Evolutionary conservation across 2,329 filamentous ascomycete genomes (phyloP).

Genomic region (Colletotrichum graminicola): DNA sequence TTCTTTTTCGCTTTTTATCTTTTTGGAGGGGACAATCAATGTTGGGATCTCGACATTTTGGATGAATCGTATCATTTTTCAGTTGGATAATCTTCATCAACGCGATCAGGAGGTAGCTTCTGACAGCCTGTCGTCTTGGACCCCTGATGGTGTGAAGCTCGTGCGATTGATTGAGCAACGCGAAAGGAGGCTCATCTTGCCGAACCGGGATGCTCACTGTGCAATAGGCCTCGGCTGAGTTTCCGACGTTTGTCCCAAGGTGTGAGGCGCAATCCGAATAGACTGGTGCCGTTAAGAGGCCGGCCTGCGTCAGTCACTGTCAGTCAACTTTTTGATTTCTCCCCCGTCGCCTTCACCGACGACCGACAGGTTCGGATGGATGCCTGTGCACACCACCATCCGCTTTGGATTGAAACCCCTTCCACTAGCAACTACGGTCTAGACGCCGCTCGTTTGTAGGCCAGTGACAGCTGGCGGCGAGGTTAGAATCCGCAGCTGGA

Average conservation of each 20-base stretch:
- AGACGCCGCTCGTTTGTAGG: conserved; percentile 25
- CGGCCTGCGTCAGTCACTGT: conserved; percentile 22
- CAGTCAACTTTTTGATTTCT: conserved; percentile 16
- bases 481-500: conserved; percentile 16
- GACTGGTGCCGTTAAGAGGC: background rate
- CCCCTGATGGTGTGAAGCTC: conserved; percentile 34
- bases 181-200: conserved; percentile 32
- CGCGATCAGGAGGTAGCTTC: conserved; percentile 1
- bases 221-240: background rate
- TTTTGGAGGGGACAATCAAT: background rate
- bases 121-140: conserved; percentile 15
- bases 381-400: conserved; percentile 28
- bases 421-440: conserved; percentile 15
- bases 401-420: conserved; percentile 29
- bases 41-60: conserved; percentile 15
- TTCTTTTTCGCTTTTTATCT: background rate
- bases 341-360: conserved; percentile 18
- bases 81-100: conserved; percentile 26
- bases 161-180: conserved; percentile 42
- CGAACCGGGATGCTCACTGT: conserved; percentile 17
- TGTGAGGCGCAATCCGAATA: conserved; percentile 25
- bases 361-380: conserved; percentile 18
- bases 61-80: conserved; percentile 26
- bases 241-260: conserved; percentile 17
- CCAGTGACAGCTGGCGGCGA: conserved; percentile 30